Conservation (phyloP, 2,329 filamentous ascomycete species). For the Pseudogymnoascus sp. region DNA sequence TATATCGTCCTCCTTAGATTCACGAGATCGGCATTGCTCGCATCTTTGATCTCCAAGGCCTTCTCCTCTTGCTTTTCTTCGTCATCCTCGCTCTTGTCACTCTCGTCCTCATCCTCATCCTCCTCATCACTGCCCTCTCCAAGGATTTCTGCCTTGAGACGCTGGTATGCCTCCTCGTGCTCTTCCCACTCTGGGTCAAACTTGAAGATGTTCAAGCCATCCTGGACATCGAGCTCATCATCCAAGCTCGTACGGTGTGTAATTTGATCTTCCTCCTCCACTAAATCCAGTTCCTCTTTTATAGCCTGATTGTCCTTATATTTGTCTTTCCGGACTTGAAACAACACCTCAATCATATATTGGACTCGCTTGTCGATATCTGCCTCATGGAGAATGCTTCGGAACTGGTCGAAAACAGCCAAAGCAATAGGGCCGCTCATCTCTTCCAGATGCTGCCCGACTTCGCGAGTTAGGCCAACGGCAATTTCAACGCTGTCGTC, state of each 20-base stretch:
- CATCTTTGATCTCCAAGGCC: constrained; percentile 92
- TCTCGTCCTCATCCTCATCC: constrained; percentile 57
- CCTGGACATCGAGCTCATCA: constrained; percentile 76
- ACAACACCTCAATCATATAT: constrained; percentile 97
- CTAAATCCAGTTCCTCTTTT: constrained; percentile 86
- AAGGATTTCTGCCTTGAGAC: constrained; percentile 85
- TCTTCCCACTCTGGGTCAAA: constrained; percentile 84
- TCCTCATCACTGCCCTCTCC: constrained; percentile 87
- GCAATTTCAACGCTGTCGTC: constrained; percentile 98
- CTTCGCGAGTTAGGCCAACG: constrained; percentile 84
- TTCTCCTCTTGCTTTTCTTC: constrained; percentile 72
- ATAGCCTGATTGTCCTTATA: constrained; percentile 92
- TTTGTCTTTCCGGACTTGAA: constrained; percentile 90
- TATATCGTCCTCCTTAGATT: constrained; percentile 92
- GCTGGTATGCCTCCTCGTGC: constrained; percentile 83
- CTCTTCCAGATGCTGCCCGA: constrained; percentile 89
- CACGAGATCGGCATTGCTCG: constrained; percentile 91
- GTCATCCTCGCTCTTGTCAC: constrained; percentile 59
- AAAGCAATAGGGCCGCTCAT: constrained; percentile 86
- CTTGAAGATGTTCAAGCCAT: constrained; percentile 92
- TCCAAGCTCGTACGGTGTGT: constrained; percentile 80
- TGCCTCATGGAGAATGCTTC: constrained; percentile 90
- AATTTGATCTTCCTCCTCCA: constrained; percentile 97
- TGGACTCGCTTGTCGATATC: constrained; percentile 98
- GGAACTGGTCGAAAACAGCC: constrained; percentile 90